Evolutionary conservation across 2,329 filamentous ascomycete species (phyloP), one percentile per base, ranked within the genome.

Genomic region (Venturia asperata): DNA sequence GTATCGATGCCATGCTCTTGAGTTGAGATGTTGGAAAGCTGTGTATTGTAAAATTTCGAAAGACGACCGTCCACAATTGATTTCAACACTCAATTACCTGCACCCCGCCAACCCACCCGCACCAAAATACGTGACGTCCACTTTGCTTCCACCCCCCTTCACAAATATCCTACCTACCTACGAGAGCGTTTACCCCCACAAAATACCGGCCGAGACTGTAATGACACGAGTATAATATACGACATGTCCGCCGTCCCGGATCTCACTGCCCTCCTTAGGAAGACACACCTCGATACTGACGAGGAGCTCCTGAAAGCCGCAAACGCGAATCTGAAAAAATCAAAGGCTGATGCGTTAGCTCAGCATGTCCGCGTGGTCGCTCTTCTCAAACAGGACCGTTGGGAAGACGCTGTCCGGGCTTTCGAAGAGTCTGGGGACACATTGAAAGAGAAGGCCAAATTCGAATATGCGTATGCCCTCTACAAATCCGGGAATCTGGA

Each of bases 391-490:
- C 84, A 94, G 70, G 91, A 94, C 76, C 88, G 90, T 66, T 94
- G 88, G 75, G 85, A 89, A 66, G 90, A 94, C 74, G 89, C 89
- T 58, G 79, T 91, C 61, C 85, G 85, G 66, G 82, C 85, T 65
- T 82, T 93, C 66, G 83, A 86, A 67, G 84, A 86, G 43, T 85
- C 81, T 21, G 85, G 86, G 61, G 79, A 83, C 66, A 79, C 78
- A 68, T 77, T 92, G 66, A 84, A 87, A 72, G 78, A 83, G 47
- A 77, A 77, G 66, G 90, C 87, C 69, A 72, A 77, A 19, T 80
- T 92, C 55, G 90, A 92, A 75, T 87, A 87, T 73, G 85, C 88
- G 1, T 95, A 95, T 78, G 87, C 89, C n/a, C 81, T 92, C 24
- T 95, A 94, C 78, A 94, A 92, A 78, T 83, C 85, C 0, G 89